These are phyloP conservation scores for Oryza australiensis DNA, from an alignment of 176 grass and related monocot species.

Conservation along the genomic window DNA sequence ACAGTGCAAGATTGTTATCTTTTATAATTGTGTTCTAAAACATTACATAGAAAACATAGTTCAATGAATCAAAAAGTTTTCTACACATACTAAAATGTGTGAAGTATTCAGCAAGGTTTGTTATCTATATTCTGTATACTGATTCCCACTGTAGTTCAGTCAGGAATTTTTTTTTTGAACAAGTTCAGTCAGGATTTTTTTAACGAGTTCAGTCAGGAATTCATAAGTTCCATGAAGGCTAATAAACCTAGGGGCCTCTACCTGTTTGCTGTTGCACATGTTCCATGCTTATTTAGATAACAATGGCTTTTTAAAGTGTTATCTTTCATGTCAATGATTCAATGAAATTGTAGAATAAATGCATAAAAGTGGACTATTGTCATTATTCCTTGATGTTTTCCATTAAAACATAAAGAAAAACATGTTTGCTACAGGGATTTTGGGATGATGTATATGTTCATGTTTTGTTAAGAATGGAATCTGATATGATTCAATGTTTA, in stretches of 20 bases:
- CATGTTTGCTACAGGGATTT: background rate
- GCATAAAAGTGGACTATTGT: background rate
- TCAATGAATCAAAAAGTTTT: background rate
- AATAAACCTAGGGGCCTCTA: background rate
- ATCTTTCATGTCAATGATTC: background rate
- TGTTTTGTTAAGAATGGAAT: background rate
- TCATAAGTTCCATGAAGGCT: background rate
- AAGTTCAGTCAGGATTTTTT: too few relatives aligned
- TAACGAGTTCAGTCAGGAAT: constrained; percentile 1
- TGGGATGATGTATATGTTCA: background rate
- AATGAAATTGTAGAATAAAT: background rate
- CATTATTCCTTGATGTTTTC: background rate
- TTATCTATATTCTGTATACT: background rate
- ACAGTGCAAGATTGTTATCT: constrained; percentile 12
- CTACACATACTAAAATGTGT: background rate
- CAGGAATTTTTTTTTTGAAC: background rate
- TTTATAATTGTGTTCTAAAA: constrained; percentile 24
- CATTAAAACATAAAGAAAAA: background rate
- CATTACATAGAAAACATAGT: constrained; percentile 13
- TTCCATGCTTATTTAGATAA: background rate
- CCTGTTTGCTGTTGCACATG: background rate
- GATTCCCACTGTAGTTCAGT: background rate
- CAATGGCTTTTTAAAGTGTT: background rate
- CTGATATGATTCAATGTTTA: background rate
- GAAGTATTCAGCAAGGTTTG: background rate